These are phyloP conservation scores for Spiromastix sp. DNA, from an alignment of 2,329 filamentous ascomycete species.

Conservation along the genomic window DNA sequence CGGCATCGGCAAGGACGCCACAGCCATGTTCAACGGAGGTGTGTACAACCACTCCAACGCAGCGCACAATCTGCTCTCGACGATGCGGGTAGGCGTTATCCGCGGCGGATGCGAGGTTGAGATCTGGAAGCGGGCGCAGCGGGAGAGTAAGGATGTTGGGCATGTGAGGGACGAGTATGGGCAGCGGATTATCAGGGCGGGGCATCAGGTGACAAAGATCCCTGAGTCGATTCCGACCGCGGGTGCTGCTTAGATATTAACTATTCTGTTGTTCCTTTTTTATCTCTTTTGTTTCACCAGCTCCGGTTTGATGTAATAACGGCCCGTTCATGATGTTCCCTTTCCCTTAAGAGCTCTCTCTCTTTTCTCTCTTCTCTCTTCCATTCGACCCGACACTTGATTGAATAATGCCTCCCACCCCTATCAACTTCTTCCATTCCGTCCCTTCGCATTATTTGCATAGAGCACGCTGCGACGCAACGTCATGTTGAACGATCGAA, in stretches of 20 bases:
- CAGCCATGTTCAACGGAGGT: conserved; percentile 84
- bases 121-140: conserved; percentile 82
- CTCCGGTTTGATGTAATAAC: background rate
- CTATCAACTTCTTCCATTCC: background rate
- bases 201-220: conserved; percentile 75
- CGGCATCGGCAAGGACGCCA: conserved; percentile 77
- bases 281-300: conserved; percentile 11
- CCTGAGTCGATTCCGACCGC: conserved; percentile 69
- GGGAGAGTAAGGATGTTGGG: conserved; percentile 72
- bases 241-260: conserved; percentile 56
- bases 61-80: conserved; percentile 78
- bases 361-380: background rate
- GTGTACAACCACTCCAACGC: conserved; percentile 86
- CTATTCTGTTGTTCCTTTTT: conserved; percentile 12
- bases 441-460: background rate
- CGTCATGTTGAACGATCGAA: background rate
- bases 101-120: conserved; percentile 81
- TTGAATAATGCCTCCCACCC: background rate
- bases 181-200: conserved; percentile 74
- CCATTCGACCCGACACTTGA: no score
- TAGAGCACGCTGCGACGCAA: background rate
- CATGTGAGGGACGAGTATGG: conserved; percentile 73
- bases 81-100: conserved; percentile 79
- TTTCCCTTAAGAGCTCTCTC: no score
- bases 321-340: background rate